A percentile compares a stretch with the other conserved stretches of the same genome.
phyloP scores from a whole-genome alignment of 345 rosid genomes.

The Punica granatum region DNA sequence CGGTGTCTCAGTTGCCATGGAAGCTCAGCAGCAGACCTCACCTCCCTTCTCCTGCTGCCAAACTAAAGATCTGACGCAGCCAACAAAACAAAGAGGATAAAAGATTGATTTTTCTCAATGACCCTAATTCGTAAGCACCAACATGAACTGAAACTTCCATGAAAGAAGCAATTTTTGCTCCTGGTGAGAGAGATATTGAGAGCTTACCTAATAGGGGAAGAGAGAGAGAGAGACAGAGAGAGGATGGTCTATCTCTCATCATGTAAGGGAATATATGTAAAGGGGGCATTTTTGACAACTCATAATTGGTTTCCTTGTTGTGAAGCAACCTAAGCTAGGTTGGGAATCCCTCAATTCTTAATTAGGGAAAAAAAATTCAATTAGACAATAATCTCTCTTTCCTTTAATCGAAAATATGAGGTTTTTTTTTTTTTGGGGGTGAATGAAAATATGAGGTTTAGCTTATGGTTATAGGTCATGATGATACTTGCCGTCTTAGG shows the following conservation, averaged over 20 bases:
- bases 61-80: too few relatives aligned
- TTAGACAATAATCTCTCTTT: too few relatives aligned
- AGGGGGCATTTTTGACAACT: neutral
- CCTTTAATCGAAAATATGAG: too few relatives aligned
- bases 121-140: neutral
- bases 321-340: neutral
- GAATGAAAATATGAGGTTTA: too few relatives aligned
- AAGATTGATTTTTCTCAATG: neutral
- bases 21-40: neutral
- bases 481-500: neutral
- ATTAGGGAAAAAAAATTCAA: too few relatives aligned
- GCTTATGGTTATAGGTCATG: neutral
- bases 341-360: too few relatives aligned
- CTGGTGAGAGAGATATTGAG: neutral
- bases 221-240: neutral
- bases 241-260: neutral
- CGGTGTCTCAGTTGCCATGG: constrained; percentile 69
- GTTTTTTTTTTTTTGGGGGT: too few relatives aligned
- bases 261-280: too few relatives aligned
- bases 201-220: neutral
- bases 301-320: neutral
- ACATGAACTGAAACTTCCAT: neutral
- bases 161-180: neutral
- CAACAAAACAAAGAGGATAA: neutral
- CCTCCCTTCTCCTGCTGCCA: neutral